Base-by-base conservation (phyloP, 225 moss, liverwort and hornwort genomes). In the Lunularia cruciata region DNA sequence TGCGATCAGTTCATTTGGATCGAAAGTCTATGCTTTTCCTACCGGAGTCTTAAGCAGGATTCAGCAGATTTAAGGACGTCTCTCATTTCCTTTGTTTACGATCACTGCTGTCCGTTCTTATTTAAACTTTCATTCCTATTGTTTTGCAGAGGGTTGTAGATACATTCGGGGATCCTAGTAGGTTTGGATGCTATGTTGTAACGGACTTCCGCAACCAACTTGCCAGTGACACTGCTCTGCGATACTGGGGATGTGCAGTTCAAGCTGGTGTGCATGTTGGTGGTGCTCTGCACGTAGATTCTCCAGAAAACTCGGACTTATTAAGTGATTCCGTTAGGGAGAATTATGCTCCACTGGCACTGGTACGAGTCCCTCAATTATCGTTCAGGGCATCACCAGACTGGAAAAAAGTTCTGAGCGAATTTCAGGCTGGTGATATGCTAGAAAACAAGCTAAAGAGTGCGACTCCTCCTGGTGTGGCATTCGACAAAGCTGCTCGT, bases 171-270 rank as follows among this genome's bases (percentile, higher is more conserved):
- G 88, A 98, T 74, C 85, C 86, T 6, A 75, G 74, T 65, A 86
- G 89, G 43, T 98, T 98, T 63, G 78, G 78, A 6, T 93, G 98
- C 70, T 87, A 91, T 66, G 70, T 98, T 48, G 82, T 98, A 11
- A 79, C 89, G 9, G 84, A 89, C 57, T 85, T 90, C 55, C 39
- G 62, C 31, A 86, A 81, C 73, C 55, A 84, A 11, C 73, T 98
- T 42, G 85, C 93, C 8, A 84, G 86, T 19, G 89, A 84, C 65
- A 75, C 87, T 53, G 98, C 98, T 7, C 72, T 93, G 46, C 93
- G 98, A 8, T 93, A 85, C 76, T 98, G 98, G 98, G 98, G 98
- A 40, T 98, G 93, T 73, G 91, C 93, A 61, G 79, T 86, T 20
- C 93, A 93, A 82, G 89, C 98, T 47, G 98, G 98, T 48, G 10